Evolutionary conservation across 2,329 filamentous ascomycete species (phyloP).

Genomic region (Colletotrichum godetiae): DNA sequence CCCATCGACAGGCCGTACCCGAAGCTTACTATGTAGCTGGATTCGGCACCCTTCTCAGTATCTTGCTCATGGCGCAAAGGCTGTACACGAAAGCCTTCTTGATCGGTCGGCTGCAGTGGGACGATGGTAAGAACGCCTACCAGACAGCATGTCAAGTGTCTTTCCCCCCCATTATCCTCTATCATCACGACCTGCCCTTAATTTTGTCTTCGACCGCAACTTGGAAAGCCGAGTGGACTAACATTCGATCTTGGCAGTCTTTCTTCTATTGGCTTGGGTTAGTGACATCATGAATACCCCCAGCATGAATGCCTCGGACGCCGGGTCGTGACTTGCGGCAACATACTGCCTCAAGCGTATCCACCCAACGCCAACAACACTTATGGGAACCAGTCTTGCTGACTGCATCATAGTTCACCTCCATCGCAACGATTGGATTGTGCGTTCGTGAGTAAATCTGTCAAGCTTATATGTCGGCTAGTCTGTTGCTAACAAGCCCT

Average conservation of each 20-base stretch:
- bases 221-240: background rate
- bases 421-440: conserved; percentile 15
- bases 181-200: background rate
- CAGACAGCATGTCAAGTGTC: background rate
- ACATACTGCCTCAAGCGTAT: background rate
- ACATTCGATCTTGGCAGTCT: background rate
- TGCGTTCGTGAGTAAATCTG: conserved; percentile 6
- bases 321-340: background rate
- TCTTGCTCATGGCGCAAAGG: conserved; percentile 42
- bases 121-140: conserved; percentile 31
- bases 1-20: conserved; percentile 40
- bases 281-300: background rate
- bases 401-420: conserved; percentile 12
- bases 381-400: background rate
- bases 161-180: background rate
- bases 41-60: conserved; percentile 42
- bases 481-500: background rate
- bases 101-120: conserved; percentile 32
- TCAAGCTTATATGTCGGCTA: background rate
- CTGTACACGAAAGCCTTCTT: conserved; percentile 39
- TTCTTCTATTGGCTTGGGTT: conserved; percentile 13
- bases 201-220: background rate
- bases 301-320: background rate
- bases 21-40: conserved; percentile 40
- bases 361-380: background rate